These are phyloP conservation scores for Stagonosporopsis cucurbitacearum DNA, from an alignment of 2,329 filamentous ascomycete species.

Conservation along the genomic window DNA sequence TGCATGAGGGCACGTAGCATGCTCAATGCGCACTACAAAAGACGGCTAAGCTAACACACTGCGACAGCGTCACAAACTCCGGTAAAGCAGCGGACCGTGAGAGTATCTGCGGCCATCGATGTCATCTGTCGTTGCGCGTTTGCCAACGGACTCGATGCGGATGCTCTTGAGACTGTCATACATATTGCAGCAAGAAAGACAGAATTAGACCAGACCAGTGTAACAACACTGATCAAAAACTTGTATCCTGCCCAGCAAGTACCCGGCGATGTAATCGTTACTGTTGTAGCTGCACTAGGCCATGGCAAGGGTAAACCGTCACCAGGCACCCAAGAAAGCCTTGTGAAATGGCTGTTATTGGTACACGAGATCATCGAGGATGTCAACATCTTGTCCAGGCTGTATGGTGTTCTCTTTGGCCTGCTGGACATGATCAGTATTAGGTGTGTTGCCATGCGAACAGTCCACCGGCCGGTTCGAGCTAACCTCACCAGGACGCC, in stretches of 20 bases:
- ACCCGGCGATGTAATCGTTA: slow-evolving; percentile 65
- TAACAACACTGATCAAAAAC: slow-evolving; percentile 72
- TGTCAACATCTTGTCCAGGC: slow-evolving; percentile 66
- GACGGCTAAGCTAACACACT: slow-evolving; percentile 30
- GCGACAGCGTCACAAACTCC: slow-evolving; percentile 53
- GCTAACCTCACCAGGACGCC: slow-evolving; percentile 47
- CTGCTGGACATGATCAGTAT: slow-evolving; percentile 81
- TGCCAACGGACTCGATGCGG: slow-evolving; percentile 69
- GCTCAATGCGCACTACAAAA: slow-evolving; percentile 23
- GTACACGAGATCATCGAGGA: slow-evolving; percentile 75
- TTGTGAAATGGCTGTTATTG: slow-evolving; percentile 81
- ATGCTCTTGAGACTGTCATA: slow-evolving; percentile 68
- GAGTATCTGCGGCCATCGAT: slow-evolving; percentile 69
- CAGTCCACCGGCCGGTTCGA: slow-evolving; percentile 1
- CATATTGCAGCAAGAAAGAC: slow-evolving; percentile 70
- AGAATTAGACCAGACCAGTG: slow-evolving; percentile 77
- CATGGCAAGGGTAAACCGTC: slow-evolving; percentile 78
- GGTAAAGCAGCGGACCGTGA: slow-evolving; percentile 69
- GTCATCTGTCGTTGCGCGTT: slow-evolving; percentile 68
- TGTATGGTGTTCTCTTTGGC: slow-evolving; percentile 81
- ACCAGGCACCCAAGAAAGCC: slow-evolving; percentile 70
- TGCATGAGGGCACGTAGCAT: slow-evolving; percentile 43
- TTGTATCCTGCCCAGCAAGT: slow-evolving; percentile 76
- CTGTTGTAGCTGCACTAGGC: slow-evolving; percentile 75
- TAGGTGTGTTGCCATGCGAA: slow-evolving; percentile 55